phyloP scores from a whole-genome alignment of 345 rosid species.

The Geranium rotundifolium region DNA sequence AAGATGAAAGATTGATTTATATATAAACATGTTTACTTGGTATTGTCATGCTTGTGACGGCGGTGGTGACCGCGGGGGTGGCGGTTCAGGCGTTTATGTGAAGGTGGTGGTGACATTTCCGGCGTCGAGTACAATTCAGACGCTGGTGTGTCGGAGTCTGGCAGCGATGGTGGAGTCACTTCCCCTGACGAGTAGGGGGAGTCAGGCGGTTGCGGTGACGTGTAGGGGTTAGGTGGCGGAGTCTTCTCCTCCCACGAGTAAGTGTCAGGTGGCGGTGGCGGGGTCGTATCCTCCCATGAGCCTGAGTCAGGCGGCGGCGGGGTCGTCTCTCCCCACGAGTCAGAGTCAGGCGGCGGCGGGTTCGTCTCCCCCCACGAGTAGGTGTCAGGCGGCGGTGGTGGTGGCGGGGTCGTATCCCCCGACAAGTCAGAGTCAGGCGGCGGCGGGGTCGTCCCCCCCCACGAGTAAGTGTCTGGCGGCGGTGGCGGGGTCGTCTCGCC shows the following conservation, averaged over 20 bases:
- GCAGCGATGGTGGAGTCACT: background rate
- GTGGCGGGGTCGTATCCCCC: background rate
- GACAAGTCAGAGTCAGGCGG: background rate
- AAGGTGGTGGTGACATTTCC: too few relatives aligned
- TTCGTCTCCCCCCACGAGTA: background rate
- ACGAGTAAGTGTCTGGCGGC: background rate
- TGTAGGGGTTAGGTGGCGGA: background rate
- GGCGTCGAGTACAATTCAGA: too few relatives aligned
- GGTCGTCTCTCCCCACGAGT: too few relatives aligned
- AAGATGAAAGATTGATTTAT: too few relatives aligned
- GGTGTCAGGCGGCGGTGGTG: background rate
- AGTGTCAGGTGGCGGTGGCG: background rate
- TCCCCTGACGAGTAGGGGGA: background rate
- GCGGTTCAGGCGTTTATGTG: too few relatives aligned
- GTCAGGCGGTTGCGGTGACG: background rate
- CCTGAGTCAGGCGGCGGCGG: too few relatives aligned
- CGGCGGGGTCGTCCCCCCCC: background rate
- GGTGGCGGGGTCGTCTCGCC: background rate
- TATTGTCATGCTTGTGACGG: too few relatives aligned
- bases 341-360: background rate
- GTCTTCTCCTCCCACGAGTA: background rate
- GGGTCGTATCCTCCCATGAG: too few relatives aligned
- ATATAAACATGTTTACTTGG: too few relatives aligned
- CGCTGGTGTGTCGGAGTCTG: background rate
- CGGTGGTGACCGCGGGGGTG: too few relatives aligned